Percentiles rank a stretch among this genome's conserved stretches.
Conservation (phyloP, 345 rosid genomes). For the Triadica sebifera region DNA sequence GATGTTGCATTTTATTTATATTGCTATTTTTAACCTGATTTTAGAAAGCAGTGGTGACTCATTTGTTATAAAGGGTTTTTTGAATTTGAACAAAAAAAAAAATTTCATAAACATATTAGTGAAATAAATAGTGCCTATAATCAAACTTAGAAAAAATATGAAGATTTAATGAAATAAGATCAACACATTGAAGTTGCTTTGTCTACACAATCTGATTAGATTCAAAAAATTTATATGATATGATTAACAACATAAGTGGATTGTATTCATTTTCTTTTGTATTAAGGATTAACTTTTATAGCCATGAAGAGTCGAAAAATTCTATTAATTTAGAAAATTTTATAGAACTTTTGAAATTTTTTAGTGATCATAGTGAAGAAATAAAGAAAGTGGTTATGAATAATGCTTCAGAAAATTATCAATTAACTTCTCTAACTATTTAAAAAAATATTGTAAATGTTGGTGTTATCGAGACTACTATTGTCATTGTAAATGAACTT, state of each 20-base stretch:
- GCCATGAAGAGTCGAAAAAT: no score
- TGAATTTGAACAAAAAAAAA: neutral
- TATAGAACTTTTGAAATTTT: no score
- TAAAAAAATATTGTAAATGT: neutral
- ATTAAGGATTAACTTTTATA: no score
- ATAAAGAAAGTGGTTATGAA: neutral
- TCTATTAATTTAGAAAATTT: no score
- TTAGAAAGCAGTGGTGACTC: neutral
- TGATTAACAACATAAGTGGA: neutral
- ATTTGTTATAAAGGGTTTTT: neutral
- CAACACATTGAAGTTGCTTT: neutral
- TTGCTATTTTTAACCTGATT: neutral
- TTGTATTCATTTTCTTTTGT: neutral
- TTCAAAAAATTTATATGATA: neutral
- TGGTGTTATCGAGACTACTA: neutral
- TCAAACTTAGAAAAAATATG: no score
- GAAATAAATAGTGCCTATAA: neutral
- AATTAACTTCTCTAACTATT: neutral
- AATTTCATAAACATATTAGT: neutral
- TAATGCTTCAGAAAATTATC: neutral
- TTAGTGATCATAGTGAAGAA: neutral
- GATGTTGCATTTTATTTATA: neutral
- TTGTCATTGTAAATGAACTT: neutral
- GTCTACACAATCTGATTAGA: neutral
- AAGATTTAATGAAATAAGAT: neutral